phyloP scores from a whole-genome alignment of 805 yeast genomes.

The Yarrowia deformans region DNA sequence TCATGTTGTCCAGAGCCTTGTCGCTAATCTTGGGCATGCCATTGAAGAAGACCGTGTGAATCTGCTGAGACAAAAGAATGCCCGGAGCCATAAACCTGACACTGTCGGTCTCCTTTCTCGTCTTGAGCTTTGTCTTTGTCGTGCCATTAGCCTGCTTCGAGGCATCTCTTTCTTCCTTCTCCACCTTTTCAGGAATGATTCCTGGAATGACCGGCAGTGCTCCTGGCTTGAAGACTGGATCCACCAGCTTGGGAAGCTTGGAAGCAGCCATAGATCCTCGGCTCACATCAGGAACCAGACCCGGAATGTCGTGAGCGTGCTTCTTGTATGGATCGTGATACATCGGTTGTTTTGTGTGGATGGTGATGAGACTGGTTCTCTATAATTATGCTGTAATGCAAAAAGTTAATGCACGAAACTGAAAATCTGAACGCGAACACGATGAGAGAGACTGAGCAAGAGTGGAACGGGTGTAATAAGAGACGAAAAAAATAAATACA shows the following conservation, averaged over 20 bases:
- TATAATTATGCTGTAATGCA: not conserved
- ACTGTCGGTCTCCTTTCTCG: slow-evolving; percentile 8
- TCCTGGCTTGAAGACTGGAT: slow-evolving; percentile 32
- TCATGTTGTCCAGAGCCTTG: slow-evolving; percentile 13
- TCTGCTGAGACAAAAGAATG: slow-evolving; percentile 11
- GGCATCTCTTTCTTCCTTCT: slow-evolving; percentile 14
- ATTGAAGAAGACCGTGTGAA: slow-evolving; percentile 28
- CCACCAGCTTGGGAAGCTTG: slow-evolving; percentile 3
- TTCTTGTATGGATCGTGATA: slow-evolving; percentile 34
- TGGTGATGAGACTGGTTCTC: slow-evolving; percentile 27
- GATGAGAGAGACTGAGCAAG: not conserved
- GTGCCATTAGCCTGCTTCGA: slow-evolving; percentile 2
- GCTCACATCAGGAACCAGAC: slow-evolving; percentile 13
- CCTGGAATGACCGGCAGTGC: slow-evolving; percentile 33
- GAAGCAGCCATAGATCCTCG: slow-evolving; percentile 22
- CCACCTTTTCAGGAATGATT: slow-evolving; percentile 29
- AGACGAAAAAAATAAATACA: not conserved
- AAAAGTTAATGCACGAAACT: slow-evolving; percentile 26
- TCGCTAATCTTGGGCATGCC: slow-evolving; percentile 36
- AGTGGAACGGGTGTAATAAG: not conserved
- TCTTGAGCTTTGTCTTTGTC: slow-evolving; percentile 21
- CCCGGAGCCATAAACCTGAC: not conserved
- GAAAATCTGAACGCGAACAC: not conserved
- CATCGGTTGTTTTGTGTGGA: slow-evolving; percentile 1
- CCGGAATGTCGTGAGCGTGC: slow-evolving; percentile 12